phyloP scores from a whole-genome alignment of 768 basidiomycete species.

The Mycena filopes region DNA sequence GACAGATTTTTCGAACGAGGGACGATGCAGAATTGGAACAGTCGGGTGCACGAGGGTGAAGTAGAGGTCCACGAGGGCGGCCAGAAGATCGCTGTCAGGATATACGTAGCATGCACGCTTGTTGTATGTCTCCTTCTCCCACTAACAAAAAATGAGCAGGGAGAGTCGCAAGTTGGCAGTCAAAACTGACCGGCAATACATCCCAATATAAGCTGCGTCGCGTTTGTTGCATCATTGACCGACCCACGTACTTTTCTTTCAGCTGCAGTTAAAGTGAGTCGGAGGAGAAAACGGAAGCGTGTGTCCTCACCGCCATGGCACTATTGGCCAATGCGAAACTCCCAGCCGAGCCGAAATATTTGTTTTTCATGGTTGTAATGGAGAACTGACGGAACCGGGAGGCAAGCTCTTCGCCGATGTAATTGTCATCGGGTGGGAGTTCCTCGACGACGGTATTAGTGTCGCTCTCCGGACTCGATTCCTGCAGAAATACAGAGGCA shows the following conservation, averaged over 20 bases:
- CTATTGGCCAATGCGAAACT: slow-evolving; percentile 51
- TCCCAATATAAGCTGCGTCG: slow-evolving; percentile 32
- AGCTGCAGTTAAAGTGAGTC: neutral
- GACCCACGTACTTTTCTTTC: slow-evolving; percentile 8
- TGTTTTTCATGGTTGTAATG: neutral
- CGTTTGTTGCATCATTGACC: neutral
- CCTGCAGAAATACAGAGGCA: neutral
- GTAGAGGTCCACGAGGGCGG: slow-evolving; percentile 56
- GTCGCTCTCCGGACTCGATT: neutral
- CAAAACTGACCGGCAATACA: slow-evolving; percentile 32
- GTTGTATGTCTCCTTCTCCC: slow-evolving; percentile 25
- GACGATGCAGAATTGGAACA: slow-evolving; percentile 62
- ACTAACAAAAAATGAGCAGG: neutral
- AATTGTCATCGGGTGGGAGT: neutral
- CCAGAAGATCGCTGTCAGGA: slow-evolving; percentile 49
- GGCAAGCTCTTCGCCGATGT: neutral
- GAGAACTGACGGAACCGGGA: neutral
- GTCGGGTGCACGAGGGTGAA: slow-evolving; percentile 54
- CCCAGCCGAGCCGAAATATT: slow-evolving; percentile 56
- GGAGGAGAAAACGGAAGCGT: neutral
- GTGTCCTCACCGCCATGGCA: slow-evolving; percentile 49
- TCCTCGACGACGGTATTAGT: neutral
- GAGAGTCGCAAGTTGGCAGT: no score
- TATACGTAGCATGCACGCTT: slow-evolving; percentile 39
- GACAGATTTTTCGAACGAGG: slow-evolving; percentile 57